Evolutionary conservation across 495 filamentous ascomycete genomes (phyloP).

Genomic region (Annulohypoxylon bovei): DNA sequence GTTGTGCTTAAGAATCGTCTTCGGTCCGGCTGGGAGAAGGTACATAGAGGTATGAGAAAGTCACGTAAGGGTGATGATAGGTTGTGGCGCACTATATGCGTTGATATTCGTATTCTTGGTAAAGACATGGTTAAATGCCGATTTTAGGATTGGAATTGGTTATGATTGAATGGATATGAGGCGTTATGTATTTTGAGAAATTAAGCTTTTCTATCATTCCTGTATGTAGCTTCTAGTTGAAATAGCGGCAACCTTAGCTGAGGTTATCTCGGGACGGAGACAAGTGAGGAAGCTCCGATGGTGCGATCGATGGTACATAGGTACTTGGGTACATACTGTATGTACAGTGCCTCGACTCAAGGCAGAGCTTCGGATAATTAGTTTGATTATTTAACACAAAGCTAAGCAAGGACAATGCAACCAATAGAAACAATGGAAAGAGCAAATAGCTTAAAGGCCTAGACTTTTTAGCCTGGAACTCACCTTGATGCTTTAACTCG

Average conservation of each 20-base stretch:
- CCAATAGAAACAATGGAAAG: conserved; percentile 2
- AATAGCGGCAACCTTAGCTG: not conserved
- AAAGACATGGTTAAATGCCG: conserved; percentile 16
- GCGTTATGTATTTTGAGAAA: too few relatives aligned
- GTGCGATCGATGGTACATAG: not conserved
- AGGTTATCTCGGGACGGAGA: not conserved
- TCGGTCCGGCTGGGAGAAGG: not conserved
- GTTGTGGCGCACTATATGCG: conserved; percentile 10
- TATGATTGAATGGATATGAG: not conserved
- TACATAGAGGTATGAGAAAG: conserved; percentile 1
- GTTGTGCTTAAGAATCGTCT: conserved; percentile 25
- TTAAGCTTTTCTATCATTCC: not conserved
- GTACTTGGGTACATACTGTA: not conserved
- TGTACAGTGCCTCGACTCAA: not conserved
- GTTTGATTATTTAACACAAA: not conserved
- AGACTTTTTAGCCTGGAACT: not conserved
- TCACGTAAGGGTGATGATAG: conserved; percentile 6
- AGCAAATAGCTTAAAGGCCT: not conserved
- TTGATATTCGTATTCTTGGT: conserved; percentile 16
- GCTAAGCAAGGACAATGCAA: not conserved
- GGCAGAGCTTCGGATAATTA: not conserved
- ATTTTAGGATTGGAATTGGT: not conserved
- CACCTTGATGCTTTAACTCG: not conserved
- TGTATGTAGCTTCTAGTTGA: not conserved
- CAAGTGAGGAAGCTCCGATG: not conserved